Conservation (phyloP, 495 filamentous ascomycete species). For the Penicillium waksmanii region DNA sequence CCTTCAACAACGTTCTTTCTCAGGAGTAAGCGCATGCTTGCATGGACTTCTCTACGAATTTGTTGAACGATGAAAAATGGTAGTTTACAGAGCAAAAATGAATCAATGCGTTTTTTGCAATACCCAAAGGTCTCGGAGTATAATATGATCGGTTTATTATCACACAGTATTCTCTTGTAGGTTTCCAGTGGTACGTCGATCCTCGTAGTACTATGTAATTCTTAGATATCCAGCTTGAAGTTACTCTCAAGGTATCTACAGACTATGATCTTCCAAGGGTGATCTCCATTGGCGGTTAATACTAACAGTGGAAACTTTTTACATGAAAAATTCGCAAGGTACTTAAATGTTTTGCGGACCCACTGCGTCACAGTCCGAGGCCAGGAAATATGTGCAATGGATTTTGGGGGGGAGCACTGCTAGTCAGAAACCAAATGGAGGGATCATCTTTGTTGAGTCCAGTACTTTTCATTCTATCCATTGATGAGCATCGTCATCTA, state of each 20-base stretch:
- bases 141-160: conserved; percentile 40
- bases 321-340: too few species aligned
- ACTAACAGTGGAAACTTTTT: too few species aligned
- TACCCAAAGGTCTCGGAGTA: conserved; percentile 36
- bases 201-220: background rate
- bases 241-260: background rate
- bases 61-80: conserved; percentile 31
- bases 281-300: background rate
- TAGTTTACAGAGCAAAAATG: conserved; percentile 38
- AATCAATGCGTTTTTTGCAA: conserved; percentile 42
- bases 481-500: too few species aligned
- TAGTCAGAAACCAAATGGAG: too few species aligned
- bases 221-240: background rate
- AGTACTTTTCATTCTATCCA: too few species aligned
- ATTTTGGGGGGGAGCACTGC: too few species aligned
- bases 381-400: too few species aligned
- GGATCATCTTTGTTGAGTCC: too few species aligned
- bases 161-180: conserved; percentile 13
- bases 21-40: conserved; percentile 52
- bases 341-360: too few species aligned
- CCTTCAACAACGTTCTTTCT: conserved; percentile 55
- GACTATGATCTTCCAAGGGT: background rate
- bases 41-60: conserved; percentile 20
- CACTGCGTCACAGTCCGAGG: too few species aligned
- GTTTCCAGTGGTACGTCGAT: conserved; percentile 4